phyloP scores from a whole-genome alignment of 257 asterid genomes.

The Datura wrightii region DNA sequence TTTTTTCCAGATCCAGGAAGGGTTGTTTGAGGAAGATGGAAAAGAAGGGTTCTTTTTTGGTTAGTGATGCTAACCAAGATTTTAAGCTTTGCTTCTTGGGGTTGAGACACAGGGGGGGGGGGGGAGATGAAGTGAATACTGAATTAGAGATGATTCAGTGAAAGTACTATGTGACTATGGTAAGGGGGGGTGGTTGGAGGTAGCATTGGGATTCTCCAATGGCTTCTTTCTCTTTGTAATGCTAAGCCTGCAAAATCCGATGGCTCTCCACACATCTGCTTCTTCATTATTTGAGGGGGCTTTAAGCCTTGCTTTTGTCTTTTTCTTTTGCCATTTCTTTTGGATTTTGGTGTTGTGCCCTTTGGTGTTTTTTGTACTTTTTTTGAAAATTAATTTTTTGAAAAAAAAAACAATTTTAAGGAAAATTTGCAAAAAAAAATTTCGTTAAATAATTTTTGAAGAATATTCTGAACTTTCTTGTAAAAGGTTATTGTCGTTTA shows the following conservation, averaged over 20 bases:
- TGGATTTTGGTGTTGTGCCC: neutral
- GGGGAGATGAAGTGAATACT: slow-evolving; percentile 19
- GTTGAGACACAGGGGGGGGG: neutral
- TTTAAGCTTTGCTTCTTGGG: slow-evolving; percentile 9
- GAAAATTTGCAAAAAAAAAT: neutral
- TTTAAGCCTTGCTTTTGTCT: slow-evolving; percentile 33
- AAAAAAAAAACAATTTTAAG: too few species aligned
- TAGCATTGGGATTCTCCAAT: slow-evolving; percentile 34
- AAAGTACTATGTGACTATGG: neutral
- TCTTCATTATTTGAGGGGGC: slow-evolving; percentile 31
- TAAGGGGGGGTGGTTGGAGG: neutral
- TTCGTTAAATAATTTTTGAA: neutral
- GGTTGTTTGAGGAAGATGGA: neutral
- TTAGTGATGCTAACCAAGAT: neutral
- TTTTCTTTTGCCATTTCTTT: slow-evolving; percentile 30
- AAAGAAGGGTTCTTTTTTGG: neutral
- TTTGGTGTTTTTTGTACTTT: neutral
- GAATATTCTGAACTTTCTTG: neutral
- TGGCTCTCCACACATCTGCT: slow-evolving; percentile 31
- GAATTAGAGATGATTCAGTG: neutral
- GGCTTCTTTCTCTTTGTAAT: neutral
- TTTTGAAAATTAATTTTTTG: neutral
- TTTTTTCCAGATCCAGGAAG: slow-evolving; percentile 25
- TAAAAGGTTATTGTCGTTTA: neutral
- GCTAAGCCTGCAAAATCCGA: slow-evolving; percentile 29